A percentile compares a stretch with the other conserved stretches of the same genome.
Conservation (phyloP, 129 eudicot species). For the Chrysanthemum lavandulifolium region DNA sequence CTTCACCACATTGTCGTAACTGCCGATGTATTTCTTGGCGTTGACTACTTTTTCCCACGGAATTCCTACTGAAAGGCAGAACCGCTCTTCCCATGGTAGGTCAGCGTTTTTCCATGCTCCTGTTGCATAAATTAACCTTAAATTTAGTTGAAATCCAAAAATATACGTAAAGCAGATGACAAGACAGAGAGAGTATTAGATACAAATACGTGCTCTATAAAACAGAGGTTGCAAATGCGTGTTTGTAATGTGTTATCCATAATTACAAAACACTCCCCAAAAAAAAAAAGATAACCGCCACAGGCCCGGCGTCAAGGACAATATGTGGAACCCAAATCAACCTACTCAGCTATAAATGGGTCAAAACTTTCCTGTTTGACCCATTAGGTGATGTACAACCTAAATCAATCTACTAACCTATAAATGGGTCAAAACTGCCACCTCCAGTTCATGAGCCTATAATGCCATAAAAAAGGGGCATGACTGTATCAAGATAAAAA, state of each 20-base stretch:
- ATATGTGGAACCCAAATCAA: too few relatives aligned
- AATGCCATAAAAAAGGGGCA: background rate
- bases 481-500: background rate
- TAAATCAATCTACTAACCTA: background rate
- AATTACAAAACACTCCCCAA: too few relatives aligned
- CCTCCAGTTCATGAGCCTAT: background rate
- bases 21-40: conserved; percentile 56
- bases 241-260: background rate
- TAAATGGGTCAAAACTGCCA: background rate
- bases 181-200: background rate
- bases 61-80: conserved; percentile 61
- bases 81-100: conserved; percentile 79
- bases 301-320: too few relatives aligned
- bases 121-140: conserved; percentile 21
- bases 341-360: background rate
- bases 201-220: background rate
- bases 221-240: background rate
- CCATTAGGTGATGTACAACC: background rate
- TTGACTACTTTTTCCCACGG: conserved; percentile 67
- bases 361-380: conserved; percentile 10
- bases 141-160: background rate
- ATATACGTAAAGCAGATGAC: background rate
- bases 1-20: conserved; percentile 47
- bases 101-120: conserved; percentile 42
- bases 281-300: too few relatives aligned